These are phyloP conservation scores for Lanzia echinophila DNA, from an alignment of 2,329 filamentous ascomycete species.

Conservation along the genomic window DNA sequence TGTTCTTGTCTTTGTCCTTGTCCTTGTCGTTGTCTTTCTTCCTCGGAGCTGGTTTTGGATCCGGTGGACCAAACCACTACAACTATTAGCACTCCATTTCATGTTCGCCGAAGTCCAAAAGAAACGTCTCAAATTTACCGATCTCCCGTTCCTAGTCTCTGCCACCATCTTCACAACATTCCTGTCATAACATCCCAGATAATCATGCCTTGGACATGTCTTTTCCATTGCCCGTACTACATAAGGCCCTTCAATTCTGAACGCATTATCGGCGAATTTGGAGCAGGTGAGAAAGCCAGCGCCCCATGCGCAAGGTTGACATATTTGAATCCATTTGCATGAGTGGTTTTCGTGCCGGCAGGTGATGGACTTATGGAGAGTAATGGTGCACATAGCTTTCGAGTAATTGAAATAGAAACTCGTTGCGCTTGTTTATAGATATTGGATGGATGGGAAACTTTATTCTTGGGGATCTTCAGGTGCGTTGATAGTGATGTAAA, in stretches of 20 bases:
- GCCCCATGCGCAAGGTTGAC: not conserved
- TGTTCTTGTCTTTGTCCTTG: not conserved
- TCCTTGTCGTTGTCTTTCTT: not conserved
- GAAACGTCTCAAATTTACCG: not conserved
- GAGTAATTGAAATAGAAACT: not conserved
- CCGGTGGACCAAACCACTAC: slow-evolving; percentile 9
- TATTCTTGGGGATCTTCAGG: no score
- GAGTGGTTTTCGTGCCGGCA: not conserved
- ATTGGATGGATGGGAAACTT: no score
- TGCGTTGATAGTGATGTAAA: no score
- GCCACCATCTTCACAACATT: slow-evolving; percentile 8
- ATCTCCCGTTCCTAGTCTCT: not conserved
- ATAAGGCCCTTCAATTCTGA: slow-evolving; percentile 3
- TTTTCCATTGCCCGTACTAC: not conserved
- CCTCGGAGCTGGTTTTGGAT: not conserved
- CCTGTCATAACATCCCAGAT: slow-evolving; percentile 1
- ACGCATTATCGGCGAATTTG: not conserved
- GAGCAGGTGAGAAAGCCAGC: slow-evolving; percentile 4
- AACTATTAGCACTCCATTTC: not conserved
- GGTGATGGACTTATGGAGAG: not conserved
- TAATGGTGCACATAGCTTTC: not conserved
- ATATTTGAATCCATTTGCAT: slow-evolving; percentile 9
- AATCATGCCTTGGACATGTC: not conserved
- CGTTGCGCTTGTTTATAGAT: no score
- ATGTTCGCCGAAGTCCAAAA: not conserved